Evolutionary conservation across 1,284 basidiomycete species (phyloP).

Genomic region (Boletus hoseneyae): DNA sequence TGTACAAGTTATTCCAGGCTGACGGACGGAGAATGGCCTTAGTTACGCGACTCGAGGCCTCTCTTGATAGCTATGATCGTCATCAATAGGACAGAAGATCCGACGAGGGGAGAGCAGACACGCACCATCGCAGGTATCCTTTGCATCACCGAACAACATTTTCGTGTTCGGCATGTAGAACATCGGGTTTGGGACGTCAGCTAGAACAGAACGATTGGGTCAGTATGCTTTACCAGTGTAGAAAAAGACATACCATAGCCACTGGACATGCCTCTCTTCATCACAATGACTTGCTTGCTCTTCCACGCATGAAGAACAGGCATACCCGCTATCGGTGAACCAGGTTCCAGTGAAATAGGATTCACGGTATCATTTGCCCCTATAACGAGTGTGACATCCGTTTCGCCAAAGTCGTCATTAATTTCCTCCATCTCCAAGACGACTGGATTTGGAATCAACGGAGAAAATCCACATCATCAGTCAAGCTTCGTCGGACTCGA

Average conservation of each 20-base stretch:
- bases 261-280: constrained; percentile 85
- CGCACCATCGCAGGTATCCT: constrained; percentile 79
- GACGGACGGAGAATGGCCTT: not conserved
- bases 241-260: constrained; percentile 59
- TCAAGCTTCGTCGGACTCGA: not conserved
- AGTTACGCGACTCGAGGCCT: constrained; percentile 45
- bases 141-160: constrained; percentile 88
- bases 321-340: constrained; percentile 85
- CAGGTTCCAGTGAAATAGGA: constrained; percentile 82
- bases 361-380: constrained; percentile 91
- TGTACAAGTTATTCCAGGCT: constrained; percentile 13
- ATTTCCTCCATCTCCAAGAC: constrained; percentile 91
- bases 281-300: constrained; percentile 85
- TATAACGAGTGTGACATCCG: constrained; percentile 80
- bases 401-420: constrained; percentile 83
- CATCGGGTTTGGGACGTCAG: constrained; percentile 86
- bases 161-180: constrained; percentile 86
- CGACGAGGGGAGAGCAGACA: not conserved
- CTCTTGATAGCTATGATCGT: constrained; percentile 49
- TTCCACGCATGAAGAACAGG: constrained; percentile 88
- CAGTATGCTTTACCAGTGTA: constrained; percentile 1
- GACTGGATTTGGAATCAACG: constrained; percentile 42
- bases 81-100: constrained; percentile 11
- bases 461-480: constrained; percentile 2
- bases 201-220: constrained; percentile 36